Evolutionary conservation across 2,329 filamentous ascomycete species (phyloP).

Genomic region (Bipolaris zeicola): DNA sequence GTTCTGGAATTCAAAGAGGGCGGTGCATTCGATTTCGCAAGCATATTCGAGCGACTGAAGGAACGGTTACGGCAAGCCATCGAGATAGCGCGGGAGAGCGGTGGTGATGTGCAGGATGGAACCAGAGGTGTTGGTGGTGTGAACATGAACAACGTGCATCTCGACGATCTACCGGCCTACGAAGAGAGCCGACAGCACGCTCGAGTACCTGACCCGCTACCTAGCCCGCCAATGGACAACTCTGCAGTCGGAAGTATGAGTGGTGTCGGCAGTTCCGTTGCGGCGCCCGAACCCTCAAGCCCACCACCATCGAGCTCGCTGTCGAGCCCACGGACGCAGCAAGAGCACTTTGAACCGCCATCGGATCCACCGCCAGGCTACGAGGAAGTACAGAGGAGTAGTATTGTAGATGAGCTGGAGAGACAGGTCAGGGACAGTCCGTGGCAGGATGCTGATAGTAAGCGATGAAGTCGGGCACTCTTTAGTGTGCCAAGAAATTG

Average conservation of each 20-base stretch:
- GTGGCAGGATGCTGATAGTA: constrained; percentile 19
- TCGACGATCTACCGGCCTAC: constrained; percentile 89
- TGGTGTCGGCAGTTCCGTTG: constrained; percentile 22
- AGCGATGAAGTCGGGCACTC: constrained; percentile 19
- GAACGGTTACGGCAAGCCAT: constrained; percentile 82
- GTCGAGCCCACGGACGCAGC: constrained; percentile 31
- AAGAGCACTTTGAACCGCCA: constrained; percentile 56
- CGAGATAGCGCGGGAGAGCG: constrained; percentile 72
- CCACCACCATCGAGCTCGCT: constrained; percentile 38
- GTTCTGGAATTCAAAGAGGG: constrained; percentile 93
- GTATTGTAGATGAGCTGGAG: constrained; percentile 75
- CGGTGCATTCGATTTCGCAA: constrained; percentile 90
- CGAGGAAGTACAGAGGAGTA: constrained; percentile 85
- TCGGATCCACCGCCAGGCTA: constrained; percentile 87
- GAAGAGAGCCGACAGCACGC: constrained; percentile 62
- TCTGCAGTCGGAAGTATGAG: constrained; percentile 12
- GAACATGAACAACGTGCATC: constrained; percentile 68
- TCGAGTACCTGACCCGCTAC: constrained; percentile 40
- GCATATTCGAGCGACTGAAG: constrained; percentile 80
- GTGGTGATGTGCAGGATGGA: constrained; percentile 51
- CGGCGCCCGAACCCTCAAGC: constrained; percentile 27
- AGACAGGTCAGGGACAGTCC: constrained; percentile 42
- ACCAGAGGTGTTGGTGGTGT: constrained; percentile 54
- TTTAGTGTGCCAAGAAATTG: constrained; percentile 7
- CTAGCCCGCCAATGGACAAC: constrained; percentile 25